Percentiles rank a stretch among this genome's conserved stretches.
Evolutionary conservation across 2,329 filamentous ascomycete genomes (phyloP).

Genomic region (Verticillium dahliae): DNA sequence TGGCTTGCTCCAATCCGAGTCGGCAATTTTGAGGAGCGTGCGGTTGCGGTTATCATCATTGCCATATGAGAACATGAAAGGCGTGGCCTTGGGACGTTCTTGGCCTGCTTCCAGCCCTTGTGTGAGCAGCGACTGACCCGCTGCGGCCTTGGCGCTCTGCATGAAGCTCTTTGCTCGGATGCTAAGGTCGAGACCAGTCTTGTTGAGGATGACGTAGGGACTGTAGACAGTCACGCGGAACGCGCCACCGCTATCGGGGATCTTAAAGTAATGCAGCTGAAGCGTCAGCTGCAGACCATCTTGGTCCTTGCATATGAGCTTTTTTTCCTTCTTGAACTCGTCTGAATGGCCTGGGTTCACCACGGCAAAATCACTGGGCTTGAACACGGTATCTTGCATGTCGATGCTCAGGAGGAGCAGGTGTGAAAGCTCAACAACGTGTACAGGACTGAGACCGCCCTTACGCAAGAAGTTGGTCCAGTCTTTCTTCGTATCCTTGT

Average conservation of each 20-base stretch:
- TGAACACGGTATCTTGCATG: slow-evolving; percentile 94
- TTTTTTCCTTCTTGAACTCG: slow-evolving; percentile 80
- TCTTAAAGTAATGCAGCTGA: slow-evolving; percentile 82
- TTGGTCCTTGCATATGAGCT: slow-evolving; percentile 75
- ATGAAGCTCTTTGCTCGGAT: slow-evolving; percentile 86
- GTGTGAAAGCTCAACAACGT: slow-evolving; percentile 94
- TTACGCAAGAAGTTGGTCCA: slow-evolving; percentile 98
- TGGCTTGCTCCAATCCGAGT: slow-evolving; percentile 93
- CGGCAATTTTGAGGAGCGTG: slow-evolving; percentile 77
- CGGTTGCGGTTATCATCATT: slow-evolving; percentile 88
- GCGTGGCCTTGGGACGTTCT: slow-evolving; percentile 66
- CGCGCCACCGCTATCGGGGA: slow-evolving; percentile 87
- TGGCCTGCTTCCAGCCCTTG: slow-evolving; percentile 34
- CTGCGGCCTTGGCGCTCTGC: slow-evolving; percentile 72
- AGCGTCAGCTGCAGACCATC: slow-evolving; percentile 73
- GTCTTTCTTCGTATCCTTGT: slow-evolving; percentile 97
- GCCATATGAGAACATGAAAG: slow-evolving; percentile 93
- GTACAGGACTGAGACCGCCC: slow-evolving; percentile 92
- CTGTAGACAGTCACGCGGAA: slow-evolving; percentile 95
- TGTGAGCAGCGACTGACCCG: slow-evolving; percentile 64
- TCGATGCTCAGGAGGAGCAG: slow-evolving; percentile 87
- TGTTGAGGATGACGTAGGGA: slow-evolving; percentile 91
- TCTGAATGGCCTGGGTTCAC: slow-evolving; percentile 86
- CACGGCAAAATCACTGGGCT: slow-evolving; percentile 91
- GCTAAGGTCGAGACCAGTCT: slow-evolving; percentile 83